Base-by-base conservation (phyloP, 495 filamentous ascomycete species). In the Jackrogersella minutella region DNA sequence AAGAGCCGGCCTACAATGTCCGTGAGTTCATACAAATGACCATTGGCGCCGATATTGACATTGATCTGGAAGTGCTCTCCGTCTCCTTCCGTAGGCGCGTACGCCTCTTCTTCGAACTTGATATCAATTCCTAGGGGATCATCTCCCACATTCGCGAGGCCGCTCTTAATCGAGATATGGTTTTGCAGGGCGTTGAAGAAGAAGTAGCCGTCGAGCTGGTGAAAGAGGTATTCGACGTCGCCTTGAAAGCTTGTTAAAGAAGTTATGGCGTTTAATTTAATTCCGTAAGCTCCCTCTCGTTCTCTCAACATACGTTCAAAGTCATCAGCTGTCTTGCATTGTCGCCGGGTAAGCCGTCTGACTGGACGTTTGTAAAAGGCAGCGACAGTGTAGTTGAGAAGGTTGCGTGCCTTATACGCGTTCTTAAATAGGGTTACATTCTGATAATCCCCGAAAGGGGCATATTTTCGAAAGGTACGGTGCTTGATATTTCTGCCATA, bases 191-290 rank as follows among this genome's bases (percentile, higher is more conserved):
- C n/a, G 0, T 36, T 17, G 9, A 70, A 54, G 62, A 70, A 66
- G 30, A 70, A 70, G 50, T 56, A 69, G 0, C 50, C 14, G 31
- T 70, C 66, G 3, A 70, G 50, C 13, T 30, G 19, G 2, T 44
- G 0, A 2, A 47, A 39, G 2, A 46, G 7, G 16, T 9, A 51
- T 24, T 14, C 7, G 3, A 62, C n/a, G 28, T 70, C 62, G 0
- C 43, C 2, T 5, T 16, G 3, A n/a, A 41, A 37, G 36, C 14
- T n/a, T 24, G 10, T 5, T 5, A 31, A 3, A 0, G 49, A 22
- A 14, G n/a, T 22, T 7, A 1, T 19, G 5, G 5, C 1, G 6
- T n/a, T 6, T 0, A 44, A 1, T 6, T 22, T 1, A 6, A 8
- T 16, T 11, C 54, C 66, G 19, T 50, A 64, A 0, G 3, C 9